Percentiles rank a stretch among this genome's conserved stretches.
phyloP scores from a whole-genome alignment of 306 rosid species.

The Mucuna pruriens region DNA sequence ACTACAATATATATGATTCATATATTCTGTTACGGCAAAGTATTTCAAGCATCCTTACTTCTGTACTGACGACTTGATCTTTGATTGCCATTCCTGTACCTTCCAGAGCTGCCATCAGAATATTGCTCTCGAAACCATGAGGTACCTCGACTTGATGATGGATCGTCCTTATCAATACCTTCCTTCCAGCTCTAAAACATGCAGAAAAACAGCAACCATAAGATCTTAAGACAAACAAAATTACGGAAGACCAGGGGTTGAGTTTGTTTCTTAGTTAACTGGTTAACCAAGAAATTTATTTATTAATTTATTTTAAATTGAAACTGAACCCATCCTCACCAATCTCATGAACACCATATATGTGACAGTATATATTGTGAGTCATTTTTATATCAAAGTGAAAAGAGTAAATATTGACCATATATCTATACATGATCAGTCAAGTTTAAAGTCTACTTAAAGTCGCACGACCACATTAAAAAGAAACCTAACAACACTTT shows the following conservation, averaged over 20 bases:
- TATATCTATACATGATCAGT: not conserved
- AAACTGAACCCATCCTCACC: not conserved
- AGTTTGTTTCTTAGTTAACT: not conserved
- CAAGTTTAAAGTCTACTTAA: not conserved
- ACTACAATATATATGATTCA: slow-evolving; percentile 22
- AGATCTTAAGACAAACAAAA: not conserved
- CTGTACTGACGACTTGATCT: slow-evolving; percentile 25
- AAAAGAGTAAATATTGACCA: not conserved
- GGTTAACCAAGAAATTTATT: not conserved
- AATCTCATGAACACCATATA: not conserved
- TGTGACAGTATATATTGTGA: not conserved
- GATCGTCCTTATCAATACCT: slow-evolving; percentile 22
- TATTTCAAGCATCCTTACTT: slow-evolving; percentile 38
- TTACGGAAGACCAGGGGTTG: not conserved
- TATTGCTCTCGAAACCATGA: slow-evolving; percentile 42
- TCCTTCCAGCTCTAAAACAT: slow-evolving; percentile 46
- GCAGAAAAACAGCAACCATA: not conserved
- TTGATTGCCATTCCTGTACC: slow-evolving; percentile 19
- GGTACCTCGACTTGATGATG: slow-evolving; percentile 41
- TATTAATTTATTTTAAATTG: not conserved
- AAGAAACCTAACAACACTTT: not conserved
- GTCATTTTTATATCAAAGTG: not conserved
- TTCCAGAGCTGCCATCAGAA: slow-evolving; percentile 20
- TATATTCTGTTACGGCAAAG: slow-evolving; percentile 4
- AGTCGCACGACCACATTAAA: not conserved